Conservation (phyloP, 495 filamentous ascomycete species). For the Amorphotheca resinae region DNA sequence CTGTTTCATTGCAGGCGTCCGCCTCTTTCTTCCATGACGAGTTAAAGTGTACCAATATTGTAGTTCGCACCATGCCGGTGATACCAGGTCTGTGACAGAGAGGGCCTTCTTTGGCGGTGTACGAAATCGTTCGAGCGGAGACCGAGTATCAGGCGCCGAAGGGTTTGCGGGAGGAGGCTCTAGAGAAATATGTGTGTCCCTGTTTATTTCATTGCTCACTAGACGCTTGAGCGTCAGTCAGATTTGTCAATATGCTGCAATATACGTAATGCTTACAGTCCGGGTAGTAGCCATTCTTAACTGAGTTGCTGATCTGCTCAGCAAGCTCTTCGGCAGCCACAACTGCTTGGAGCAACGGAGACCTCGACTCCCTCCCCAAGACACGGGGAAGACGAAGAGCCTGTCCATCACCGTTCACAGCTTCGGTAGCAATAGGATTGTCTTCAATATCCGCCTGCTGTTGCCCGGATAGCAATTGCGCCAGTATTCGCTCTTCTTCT, state of each 20-base stretch:
- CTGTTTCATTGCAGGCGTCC: slow-evolving; percentile 70
- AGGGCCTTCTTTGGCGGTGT: slow-evolving; percentile 63
- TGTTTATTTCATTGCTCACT: slow-evolving; percentile 39
- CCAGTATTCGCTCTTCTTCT: slow-evolving; percentile 42
- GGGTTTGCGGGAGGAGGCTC: slow-evolving; percentile 1
- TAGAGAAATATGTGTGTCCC: background rate
- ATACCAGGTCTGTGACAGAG: slow-evolving; percentile 81
- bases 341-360: slow-evolving; percentile 26
- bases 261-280: slow-evolving; percentile 31
- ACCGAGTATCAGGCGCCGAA: slow-evolving; percentile 20
- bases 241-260: slow-evolving; percentile 18
- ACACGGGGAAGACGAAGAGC: slow-evolving; percentile 31
- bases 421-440: slow-evolving; percentile 20
- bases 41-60: slow-evolving; percentile 84
- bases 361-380: slow-evolving; percentile 29
- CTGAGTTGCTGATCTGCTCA: slow-evolving; percentile 13
- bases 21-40: slow-evolving; percentile 52
- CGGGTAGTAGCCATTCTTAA: slow-evolving; percentile 27
- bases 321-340: slow-evolving; percentile 22
- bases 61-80: slow-evolving; percentile 89
- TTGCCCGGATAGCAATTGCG: slow-evolving; percentile 14
- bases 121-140: slow-evolving; percentile 59
- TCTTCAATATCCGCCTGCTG: slow-evolving; percentile 4
- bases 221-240: slow-evolving; percentile 52
- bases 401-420: slow-evolving; percentile 26